These are phyloP conservation scores for Acer yangbiense DNA, from an alignment of 345 rosid genomes.

Conservation along the genomic window DNA sequence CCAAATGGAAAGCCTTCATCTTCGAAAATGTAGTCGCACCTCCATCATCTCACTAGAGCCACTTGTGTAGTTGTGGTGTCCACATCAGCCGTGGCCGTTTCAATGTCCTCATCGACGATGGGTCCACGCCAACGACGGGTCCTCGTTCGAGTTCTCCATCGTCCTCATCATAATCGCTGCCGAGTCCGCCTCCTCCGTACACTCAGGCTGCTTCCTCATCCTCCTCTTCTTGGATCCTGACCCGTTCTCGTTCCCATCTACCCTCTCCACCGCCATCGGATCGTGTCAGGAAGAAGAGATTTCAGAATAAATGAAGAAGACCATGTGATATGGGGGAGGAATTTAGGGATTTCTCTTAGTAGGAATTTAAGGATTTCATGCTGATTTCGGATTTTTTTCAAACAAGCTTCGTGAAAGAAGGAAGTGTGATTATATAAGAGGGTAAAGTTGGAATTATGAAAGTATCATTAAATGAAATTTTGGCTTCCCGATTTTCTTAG, in stretches of 20 bases:
- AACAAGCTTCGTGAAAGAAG: too few relatives aligned
- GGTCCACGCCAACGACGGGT: slow-evolving; percentile 47
- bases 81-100: slow-evolving; percentile 88
- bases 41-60: slow-evolving; percentile 35
- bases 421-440: too few relatives aligned
- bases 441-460: too few relatives aligned
- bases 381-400: too few relatives aligned
- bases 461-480: too few relatives aligned
- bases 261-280: slow-evolving; percentile 40
- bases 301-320: too few relatives aligned
- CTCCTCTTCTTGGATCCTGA: slow-evolving; percentile 64
- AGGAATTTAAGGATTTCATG: too few relatives aligned
- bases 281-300: slow-evolving; percentile 9
- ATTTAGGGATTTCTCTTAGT: too few relatives aligned
- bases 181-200: slow-evolving; percentile 77
- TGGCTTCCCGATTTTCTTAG: too few relatives aligned
- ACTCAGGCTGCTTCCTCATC: slow-evolving; percentile 53
- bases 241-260: slow-evolving; percentile 49
- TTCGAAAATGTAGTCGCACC: too few relatives aligned
- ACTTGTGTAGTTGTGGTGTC: slow-evolving; percentile 96
- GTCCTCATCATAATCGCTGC: slow-evolving; percentile 24
- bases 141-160: slow-evolving; percentile 51
- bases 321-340: too few relatives aligned
- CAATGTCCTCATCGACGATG: slow-evolving; percentile 30
- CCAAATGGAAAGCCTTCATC: too few relatives aligned